Conservation (phyloP, 2,329 filamentous ascomycete species). For the Penicillium olsonii region DNA sequence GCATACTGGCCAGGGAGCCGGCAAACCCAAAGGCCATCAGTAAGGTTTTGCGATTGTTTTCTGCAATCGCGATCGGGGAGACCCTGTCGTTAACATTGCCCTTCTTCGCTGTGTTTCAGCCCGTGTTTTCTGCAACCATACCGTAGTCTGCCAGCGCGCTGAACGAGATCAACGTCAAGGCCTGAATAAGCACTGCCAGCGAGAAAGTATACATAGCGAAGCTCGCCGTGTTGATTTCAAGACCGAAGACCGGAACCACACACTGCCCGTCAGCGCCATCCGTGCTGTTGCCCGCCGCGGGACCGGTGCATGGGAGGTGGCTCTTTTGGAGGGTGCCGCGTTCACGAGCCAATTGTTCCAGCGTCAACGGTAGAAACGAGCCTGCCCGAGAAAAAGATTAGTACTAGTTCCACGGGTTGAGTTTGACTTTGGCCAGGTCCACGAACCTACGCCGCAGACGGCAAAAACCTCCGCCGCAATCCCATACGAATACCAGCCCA, state of each 20-base stretch:
- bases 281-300: conserved; percentile 27
- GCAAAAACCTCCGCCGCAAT: conserved; percentile 96
- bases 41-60: conserved; percentile 71
- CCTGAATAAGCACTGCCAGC: conserved; percentile 80
- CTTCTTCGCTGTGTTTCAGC: background rate
- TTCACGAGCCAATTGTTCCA: conserved; percentile 88
- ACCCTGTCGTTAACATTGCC: conserved; percentile 6
- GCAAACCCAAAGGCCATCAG: conserved; percentile 77
- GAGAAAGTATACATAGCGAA: conserved; percentile 71
- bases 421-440: background rate
- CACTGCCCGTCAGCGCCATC: conserved; percentile 29
- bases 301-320: conserved; percentile 33
- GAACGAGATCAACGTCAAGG: conserved; percentile 76
- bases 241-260: conserved; percentile 33
- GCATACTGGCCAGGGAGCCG: conserved; percentile 79
- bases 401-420: background rate
- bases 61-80: conserved; percentile 16
- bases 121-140: conserved; percentile 44
- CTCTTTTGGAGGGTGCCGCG: conserved; percentile 73
- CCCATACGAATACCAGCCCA: conserved; percentile 89
- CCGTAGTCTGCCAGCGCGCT: conserved; percentile 73
- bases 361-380: conserved; percentile 87
- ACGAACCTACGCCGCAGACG: conserved; percentile 71
- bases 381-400: conserved; percentile 49
- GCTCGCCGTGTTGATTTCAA: conserved; percentile 40